Evolutionary conservation across 768 basidiomycete genomes (phyloP).

Genomic region (Mycena galericulata): DNA sequence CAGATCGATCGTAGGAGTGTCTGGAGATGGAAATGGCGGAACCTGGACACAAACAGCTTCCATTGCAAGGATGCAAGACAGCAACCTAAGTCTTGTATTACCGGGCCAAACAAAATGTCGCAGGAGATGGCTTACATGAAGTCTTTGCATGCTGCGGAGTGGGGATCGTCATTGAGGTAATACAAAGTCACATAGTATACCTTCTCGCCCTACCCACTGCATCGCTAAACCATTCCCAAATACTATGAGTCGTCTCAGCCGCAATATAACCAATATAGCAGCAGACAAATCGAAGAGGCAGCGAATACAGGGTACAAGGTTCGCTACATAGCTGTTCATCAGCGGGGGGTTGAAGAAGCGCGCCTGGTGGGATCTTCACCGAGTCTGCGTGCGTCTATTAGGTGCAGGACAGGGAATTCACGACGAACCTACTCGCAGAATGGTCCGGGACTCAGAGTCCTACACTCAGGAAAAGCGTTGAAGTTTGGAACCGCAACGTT

Average conservation of each 20-base stretch:
- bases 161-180: neutral
- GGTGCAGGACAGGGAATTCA: neutral
- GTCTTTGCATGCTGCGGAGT: neutral
- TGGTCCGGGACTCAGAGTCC: neutral
- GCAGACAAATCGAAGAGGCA: neutral
- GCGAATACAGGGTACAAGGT: neutral
- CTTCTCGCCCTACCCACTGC: neutral
- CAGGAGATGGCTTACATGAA: neutral
- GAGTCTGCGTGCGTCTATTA: neutral
- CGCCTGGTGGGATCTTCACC: neutral
- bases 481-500: neutral
- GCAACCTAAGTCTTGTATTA: neutral
- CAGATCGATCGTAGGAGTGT: neutral
- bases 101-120: neutral
- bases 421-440: neutral
- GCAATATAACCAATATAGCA: neutral
- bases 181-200: neutral
- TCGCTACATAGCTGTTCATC: neutral
- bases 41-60: neutral
- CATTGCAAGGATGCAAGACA: neutral
- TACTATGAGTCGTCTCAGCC: neutral
- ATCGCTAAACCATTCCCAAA: neutral
- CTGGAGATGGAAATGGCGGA: neutral
- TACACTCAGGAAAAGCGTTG: neutral
- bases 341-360: neutral